Percentiles rank a stretch among this genome's conserved stretches.
These are phyloP conservation scores for Globisporangium megalacanthum DNA, from an alignment of 352 stramenopile species.

Conservation along the genomic window DNA sequence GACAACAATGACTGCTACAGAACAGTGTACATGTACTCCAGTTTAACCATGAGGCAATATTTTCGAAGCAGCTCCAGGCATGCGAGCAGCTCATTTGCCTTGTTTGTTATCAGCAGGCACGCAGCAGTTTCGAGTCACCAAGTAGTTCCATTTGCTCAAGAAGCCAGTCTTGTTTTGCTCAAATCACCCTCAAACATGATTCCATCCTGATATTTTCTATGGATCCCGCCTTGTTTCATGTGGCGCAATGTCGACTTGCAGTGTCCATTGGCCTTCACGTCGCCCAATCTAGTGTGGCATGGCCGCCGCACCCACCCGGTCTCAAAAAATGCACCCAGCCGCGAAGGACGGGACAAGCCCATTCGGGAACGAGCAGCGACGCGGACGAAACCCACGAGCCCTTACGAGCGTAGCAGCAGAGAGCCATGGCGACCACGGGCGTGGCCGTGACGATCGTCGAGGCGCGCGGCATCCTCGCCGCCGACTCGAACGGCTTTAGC, in stretches of 20 bases:
- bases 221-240: background rate
- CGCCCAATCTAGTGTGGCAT: background rate
- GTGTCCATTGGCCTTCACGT: background rate
- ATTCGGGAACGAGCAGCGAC: conserved; percentile 1
- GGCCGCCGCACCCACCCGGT: conserved; percentile 1
- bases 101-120: no score
- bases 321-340: background rate
- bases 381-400: background rate
- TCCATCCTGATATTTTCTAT: conserved; percentile 9
- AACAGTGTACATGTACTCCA: no score
- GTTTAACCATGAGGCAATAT: no score
- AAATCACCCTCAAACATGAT: background rate
- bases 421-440: conserved; percentile 4
- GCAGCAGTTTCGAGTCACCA: no score
- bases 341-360: background rate
- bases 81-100: no score
- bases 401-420: background rate
- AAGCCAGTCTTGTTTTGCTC: background rate
- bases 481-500: conserved; percentile 65
- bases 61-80: no score
- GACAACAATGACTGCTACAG: no score
- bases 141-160: background rate
- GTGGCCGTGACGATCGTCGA: conserved; percentile 48
- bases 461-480: conserved; percentile 53
- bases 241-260: background rate